Conservation (phyloP, 1,284 basidiomycete species). For the Naganishia sp. region DNA sequence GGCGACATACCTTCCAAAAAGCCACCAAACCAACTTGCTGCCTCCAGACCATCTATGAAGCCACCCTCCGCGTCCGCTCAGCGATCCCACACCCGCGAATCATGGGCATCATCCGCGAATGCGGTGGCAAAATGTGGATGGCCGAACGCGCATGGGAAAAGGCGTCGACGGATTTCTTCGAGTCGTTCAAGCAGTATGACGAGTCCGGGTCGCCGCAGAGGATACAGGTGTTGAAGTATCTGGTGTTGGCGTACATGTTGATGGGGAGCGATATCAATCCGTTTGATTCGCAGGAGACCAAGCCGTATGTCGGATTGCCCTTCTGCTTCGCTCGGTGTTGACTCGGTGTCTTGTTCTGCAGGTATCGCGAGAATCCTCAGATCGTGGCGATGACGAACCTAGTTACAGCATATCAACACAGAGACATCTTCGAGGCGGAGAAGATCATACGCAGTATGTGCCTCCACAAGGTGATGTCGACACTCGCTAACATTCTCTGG, state of each 20-base stretch:
- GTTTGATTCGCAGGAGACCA: constrained; percentile 98
- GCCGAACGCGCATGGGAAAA: constrained; percentile 95
- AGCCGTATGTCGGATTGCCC: constrained; percentile 65
- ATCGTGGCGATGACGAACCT: constrained; percentile 98
- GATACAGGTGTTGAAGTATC: constrained; percentile 97
- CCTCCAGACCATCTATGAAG: constrained; percentile 89
- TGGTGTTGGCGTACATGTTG: constrained; percentile 97
- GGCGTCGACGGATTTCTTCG: constrained; percentile 97
- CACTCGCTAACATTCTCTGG: neutral
- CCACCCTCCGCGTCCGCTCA: constrained; percentile 85
- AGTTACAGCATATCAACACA: constrained; percentile 90
- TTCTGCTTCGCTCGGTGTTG: neutral
- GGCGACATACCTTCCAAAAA: too few relatives aligned
- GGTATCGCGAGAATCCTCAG: constrained; percentile 93
- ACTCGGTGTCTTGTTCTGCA: constrained; percentile 45
- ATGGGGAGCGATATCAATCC: constrained; percentile 98
- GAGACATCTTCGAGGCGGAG: constrained; percentile 94
- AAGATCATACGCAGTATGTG: constrained; percentile 81
- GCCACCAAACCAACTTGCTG: neutral
- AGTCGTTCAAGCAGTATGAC: constrained; percentile 97
- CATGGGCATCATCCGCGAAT: constrained; percentile 98
- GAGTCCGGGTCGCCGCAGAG: constrained; percentile 95
- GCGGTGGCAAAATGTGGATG: constrained; percentile 99
- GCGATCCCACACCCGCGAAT: constrained; percentile 98
- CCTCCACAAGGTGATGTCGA: neutral